phyloP scores from a whole-genome alignment of 2,329 filamentous ascomycete species.

The Ambrosiella xylebori region DNA sequence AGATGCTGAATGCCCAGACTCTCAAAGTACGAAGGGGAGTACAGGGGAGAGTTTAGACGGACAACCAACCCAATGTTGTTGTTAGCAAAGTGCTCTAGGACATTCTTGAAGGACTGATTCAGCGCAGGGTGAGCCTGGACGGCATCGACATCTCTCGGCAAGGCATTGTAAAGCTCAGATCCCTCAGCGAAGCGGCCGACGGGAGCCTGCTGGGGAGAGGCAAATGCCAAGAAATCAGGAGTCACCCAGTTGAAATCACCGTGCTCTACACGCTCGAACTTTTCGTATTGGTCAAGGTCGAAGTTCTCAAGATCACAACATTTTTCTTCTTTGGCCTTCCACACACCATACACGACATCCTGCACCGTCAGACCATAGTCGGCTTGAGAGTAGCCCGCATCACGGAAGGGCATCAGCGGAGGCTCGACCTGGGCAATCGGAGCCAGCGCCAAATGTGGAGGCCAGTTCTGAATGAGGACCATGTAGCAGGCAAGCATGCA shows the following conservation, averaged over 20 bases:
- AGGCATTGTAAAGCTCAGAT: constrained; percentile 53
- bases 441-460: constrained; percentile 83
- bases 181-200: constrained; percentile 53
- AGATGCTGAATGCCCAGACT: constrained; percentile 86
- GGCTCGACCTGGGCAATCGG: constrained; percentile 95
- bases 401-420: constrained; percentile 95
- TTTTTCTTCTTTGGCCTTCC: constrained; percentile 94
- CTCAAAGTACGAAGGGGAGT: constrained; percentile 94
- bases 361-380: constrained; percentile 93
- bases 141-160: constrained; percentile 61
- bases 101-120: constrained; percentile 85
- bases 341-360: constrained; percentile 94
- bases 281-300: constrained; percentile 92
- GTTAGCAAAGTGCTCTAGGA: constrained; percentile 73
- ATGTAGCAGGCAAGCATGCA: constrained; percentile 96
- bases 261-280: constrained; percentile 87
- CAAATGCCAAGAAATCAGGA: constrained; percentile 86
- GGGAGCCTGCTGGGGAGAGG: constrained; percentile 75
- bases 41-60: constrained; percentile 84
- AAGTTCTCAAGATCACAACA: constrained; percentile 87
- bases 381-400: constrained; percentile 95
- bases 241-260: constrained; percentile 99
- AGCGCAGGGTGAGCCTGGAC: constrained; percentile 54
- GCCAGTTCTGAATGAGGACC: constrained; percentile 96
- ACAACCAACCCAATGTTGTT: constrained; percentile 87